Conservation (phyloP, 805 yeast species). For the Ogataea pini region DNA sequence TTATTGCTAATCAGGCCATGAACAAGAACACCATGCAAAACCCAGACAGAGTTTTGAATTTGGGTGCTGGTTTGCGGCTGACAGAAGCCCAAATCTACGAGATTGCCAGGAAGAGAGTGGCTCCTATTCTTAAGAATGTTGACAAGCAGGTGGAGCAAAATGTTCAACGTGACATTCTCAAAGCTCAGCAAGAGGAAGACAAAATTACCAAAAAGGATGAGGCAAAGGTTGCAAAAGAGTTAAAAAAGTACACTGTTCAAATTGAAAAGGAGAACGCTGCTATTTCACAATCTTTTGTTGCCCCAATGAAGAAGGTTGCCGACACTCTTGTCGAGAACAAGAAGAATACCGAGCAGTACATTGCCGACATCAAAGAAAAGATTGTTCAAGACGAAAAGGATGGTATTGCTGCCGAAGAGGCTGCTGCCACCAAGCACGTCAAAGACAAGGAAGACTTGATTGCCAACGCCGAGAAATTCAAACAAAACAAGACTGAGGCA, state of each 20-base stretch:
- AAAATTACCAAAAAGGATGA: conserved; percentile 36
- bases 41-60: conserved; percentile 48
- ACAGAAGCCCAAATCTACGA: conserved; percentile 57
- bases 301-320: conserved; percentile 27
- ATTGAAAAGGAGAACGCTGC: conserved; percentile 44
- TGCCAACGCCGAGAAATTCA: conserved; percentile 46
- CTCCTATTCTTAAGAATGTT: conserved; percentile 53
- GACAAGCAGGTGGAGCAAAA: conserved; percentile 50
- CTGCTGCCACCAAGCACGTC: conserved; percentile 48
- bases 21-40: conserved; percentile 45
- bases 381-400: conserved; percentile 48
- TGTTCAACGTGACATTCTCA: conserved; percentile 41
- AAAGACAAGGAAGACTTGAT: conserved; percentile 44
- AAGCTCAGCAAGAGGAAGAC: conserved; percentile 41
- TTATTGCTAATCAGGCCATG: conserved; percentile 48
- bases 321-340: conserved; percentile 31
- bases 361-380: conserved; percentile 41
- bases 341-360: conserved; percentile 39
- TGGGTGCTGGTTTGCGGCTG: conserved; percentile 55
- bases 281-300: conserved; percentile 26
- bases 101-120: conserved; percentile 55
- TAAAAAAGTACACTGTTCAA: conserved; percentile 38
- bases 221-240: conserved; percentile 37
- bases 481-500: conserved; percentile 34
- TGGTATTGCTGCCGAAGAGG: conserved; percentile 46